These are phyloP conservation scores for Lactarius hatsudake DNA, from an alignment of 768 basidiomycete genomes.

Conservation along the genomic window DNA sequence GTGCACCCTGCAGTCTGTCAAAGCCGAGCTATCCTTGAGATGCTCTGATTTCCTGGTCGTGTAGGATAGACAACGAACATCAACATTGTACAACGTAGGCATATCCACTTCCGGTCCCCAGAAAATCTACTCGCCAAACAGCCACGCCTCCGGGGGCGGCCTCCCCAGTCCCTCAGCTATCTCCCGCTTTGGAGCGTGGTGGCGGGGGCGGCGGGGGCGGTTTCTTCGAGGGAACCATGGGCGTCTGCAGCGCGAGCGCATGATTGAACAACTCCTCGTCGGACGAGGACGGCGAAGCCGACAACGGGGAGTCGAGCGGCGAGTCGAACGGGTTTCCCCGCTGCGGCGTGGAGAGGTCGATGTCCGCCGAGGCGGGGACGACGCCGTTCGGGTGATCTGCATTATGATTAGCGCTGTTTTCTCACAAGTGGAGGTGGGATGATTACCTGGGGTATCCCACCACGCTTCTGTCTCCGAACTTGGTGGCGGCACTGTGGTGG, in stretches of 20 bases:
- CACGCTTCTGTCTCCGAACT: conserved; percentile 74
- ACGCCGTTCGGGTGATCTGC: conserved; percentile 59
- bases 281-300: conserved; percentile 76
- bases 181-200: conserved; percentile 17
- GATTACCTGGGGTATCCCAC: conserved; percentile 72
- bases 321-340: conserved; percentile 73
- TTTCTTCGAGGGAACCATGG: conserved; percentile 48
- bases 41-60: background rate
- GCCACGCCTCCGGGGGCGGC: too few species aligned
- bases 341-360: conserved; percentile 27
- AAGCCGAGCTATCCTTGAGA: too few species aligned
- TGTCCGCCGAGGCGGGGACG: conserved; percentile 43
- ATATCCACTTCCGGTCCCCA: background rate
- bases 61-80: too few species aligned
- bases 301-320: conserved; percentile 57
- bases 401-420: background rate
- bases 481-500: conserved; percentile 71
- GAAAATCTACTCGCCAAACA: background rate
- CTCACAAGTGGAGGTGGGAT: conserved; percentile 19
- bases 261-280: conserved; percentile 80
- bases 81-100: background rate
- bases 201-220: conserved; percentile 33
- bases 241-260: conserved; percentile 66
- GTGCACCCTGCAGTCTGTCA: too few species aligned
- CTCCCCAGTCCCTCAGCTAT: conserved; percentile 3